Evolutionary conservation across 306 rosid species (phyloP).

Genomic region (Fagus crenata): DNA sequence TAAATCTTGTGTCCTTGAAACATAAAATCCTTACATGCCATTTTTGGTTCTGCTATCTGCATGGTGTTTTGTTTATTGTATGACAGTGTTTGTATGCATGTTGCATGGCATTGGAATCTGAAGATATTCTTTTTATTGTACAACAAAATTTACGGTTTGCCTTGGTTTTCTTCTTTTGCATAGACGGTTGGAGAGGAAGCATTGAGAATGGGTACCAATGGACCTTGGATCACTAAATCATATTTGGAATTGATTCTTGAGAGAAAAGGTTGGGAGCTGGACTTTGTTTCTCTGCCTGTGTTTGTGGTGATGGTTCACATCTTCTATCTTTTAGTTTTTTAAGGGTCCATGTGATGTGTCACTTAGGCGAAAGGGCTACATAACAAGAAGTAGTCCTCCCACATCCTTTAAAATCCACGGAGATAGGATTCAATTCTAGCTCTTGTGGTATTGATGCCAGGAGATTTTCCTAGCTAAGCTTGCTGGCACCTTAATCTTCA

Average conservation of each 20-base stretch:
- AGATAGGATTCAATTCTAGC: background rate
- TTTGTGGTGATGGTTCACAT: conserved; percentile 17
- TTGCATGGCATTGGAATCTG: conserved; percentile 2
- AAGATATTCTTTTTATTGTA: background rate
- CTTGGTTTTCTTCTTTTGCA: conserved; percentile 19
- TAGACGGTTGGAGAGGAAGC: conserved; percentile 97
- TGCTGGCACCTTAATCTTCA: background rate
- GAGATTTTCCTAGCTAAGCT: background rate
- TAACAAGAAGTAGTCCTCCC: background rate
- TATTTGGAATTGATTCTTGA: conserved; percentile 98
- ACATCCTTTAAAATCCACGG: background rate
- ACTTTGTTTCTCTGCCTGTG: conserved; percentile 7
- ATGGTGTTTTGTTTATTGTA: background rate
- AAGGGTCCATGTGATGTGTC: background rate
- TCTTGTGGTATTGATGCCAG: background rate
- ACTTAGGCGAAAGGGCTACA: background rate
- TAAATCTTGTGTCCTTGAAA: background rate
- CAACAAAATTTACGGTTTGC: background rate
- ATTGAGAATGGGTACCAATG: conserved; percentile 65
- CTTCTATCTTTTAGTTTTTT: background rate
- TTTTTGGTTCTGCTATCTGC: background rate
- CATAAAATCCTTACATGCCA: background rate
- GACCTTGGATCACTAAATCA: conserved; percentile 95
- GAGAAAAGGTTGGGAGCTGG: conserved; percentile 63
- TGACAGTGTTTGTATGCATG: background rate